phyloP scores from a whole-genome alignment of 805 yeast genomes.

The Sungouiozyma intestinalis region DNA sequence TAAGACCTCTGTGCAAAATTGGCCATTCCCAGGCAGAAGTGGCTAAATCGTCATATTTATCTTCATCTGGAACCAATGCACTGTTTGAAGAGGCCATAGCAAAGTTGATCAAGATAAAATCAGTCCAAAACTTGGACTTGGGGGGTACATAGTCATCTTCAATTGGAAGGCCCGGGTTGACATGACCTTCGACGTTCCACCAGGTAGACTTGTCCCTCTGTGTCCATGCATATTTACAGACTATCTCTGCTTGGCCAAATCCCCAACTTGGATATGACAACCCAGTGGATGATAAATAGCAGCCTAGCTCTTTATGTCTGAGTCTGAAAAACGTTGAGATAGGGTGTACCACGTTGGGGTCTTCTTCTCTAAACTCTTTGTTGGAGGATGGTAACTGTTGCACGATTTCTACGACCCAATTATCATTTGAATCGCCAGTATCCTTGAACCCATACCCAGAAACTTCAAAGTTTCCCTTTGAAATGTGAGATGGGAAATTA shows the following conservation, averaged over 20 bases:
- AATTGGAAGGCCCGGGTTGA: constrained; percentile 45
- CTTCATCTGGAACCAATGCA: constrained; percentile 69
- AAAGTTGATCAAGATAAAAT: constrained; percentile 61
- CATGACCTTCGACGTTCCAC: constrained; percentile 77
- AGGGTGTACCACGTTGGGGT: constrained; percentile 53
- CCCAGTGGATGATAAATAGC: constrained; percentile 83
- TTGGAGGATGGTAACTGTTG: constrained; percentile 39
- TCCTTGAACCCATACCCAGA: constrained; percentile 61
- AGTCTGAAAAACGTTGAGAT: constrained; percentile 76
- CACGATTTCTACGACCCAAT: constrained; percentile 65
- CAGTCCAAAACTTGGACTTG: constrained; percentile 65
- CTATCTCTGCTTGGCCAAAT: constrained; percentile 93
- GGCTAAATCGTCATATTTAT: constrained; percentile 60
- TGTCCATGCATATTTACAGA: constrained; percentile 60
- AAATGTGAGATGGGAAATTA: constrained; percentile 50
- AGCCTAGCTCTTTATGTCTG: constrained; percentile 54
- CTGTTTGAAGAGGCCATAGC: constrained; percentile 86
- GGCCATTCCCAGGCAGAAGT: constrained; percentile 88
- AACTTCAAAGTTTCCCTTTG: constrained; percentile 47
- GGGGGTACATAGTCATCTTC: constrained; percentile 45
- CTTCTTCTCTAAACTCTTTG: constrained; percentile 32
- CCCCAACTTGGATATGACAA: constrained; percentile 89
- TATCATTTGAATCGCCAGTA: constrained; percentile 62
- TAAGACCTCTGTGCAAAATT: constrained; percentile 59
- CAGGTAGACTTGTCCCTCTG: constrained; percentile 72